A percentile compares a stretch with the other conserved stretches of the same genome.
Evolutionary conservation across 768 basidiomycete genomes (phyloP).

Genomic region (Termitomyces sp.): DNA sequence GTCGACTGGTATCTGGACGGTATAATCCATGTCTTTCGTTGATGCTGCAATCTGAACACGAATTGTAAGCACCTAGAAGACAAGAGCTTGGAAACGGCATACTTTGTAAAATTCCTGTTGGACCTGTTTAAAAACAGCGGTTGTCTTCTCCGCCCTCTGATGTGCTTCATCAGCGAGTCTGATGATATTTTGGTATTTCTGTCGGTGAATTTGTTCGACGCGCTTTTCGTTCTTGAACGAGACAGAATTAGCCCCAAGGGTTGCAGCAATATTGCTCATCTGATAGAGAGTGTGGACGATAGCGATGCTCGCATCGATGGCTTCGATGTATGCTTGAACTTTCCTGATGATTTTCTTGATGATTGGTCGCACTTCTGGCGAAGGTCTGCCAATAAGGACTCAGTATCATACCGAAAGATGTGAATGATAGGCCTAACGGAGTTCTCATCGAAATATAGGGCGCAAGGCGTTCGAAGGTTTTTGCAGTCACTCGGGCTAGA

Average conservation of each 20-base stretch:
- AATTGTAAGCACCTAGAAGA: background rate
- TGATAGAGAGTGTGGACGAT: constrained; percentile 11
- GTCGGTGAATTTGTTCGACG: background rate
- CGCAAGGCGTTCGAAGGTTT: constrained; percentile 31
- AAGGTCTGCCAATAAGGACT: constrained; percentile 6
- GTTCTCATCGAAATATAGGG: constrained; percentile 24
- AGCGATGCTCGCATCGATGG: constrained; percentile 15
- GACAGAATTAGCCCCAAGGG: constrained; percentile 1
- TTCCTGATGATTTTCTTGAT: constrained; percentile 11
- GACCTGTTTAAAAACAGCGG: constrained; percentile 23
- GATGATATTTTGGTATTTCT: constrained; percentile 12
- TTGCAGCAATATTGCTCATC: constrained; percentile 11
- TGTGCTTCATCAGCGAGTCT: constrained; percentile 22
- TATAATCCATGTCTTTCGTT: constrained; percentile 27
- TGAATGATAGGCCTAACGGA: background rate
- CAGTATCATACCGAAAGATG: background rate
- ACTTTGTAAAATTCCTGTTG: constrained; percentile 33
- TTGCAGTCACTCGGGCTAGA: constrained; percentile 26
- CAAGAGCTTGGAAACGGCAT: background rate
- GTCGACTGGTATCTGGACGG: constrained; percentile 30
- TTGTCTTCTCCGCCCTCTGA: constrained; percentile 20
- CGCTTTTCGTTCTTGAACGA: background rate
- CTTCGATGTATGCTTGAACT: constrained; percentile 12
- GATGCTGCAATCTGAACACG: constrained; percentile 29
- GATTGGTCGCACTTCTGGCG: constrained; percentile 12